These are phyloP conservation scores for Babesia bigemina DNA, from an alignment of 169 alveolate genomes.

Conservation along the genomic window DNA sequence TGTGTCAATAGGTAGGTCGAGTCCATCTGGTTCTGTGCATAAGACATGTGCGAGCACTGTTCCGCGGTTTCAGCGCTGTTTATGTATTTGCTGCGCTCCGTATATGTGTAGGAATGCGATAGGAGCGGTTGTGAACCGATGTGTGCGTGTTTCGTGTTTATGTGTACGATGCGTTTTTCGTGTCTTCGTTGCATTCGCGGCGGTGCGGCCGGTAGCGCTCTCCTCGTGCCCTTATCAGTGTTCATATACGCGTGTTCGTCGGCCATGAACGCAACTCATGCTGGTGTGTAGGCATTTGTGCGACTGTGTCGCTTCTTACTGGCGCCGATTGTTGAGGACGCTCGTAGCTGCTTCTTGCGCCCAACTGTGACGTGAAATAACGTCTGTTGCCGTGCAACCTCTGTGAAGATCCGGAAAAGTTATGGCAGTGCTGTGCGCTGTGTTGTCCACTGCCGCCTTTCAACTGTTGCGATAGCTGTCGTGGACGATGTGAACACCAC, in stretches of 20 bases:
- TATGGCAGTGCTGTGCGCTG: background rate
- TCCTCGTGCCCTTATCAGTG: too few relatives aligned
- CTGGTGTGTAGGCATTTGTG: background rate
- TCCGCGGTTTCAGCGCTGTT: background rate
- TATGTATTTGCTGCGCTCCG: background rate
- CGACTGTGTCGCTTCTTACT: background rate
- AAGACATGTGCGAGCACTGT: background rate
- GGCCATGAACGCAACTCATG: background rate
- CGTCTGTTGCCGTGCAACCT: conserved; percentile 22
- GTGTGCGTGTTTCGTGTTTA: background rate
- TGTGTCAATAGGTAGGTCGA: background rate
- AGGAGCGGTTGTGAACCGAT: background rate
- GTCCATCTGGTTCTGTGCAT: background rate
- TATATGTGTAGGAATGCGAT: background rate
- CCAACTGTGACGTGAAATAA: too few relatives aligned
- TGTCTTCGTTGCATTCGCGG: too few relatives aligned
- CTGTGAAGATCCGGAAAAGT: background rate
- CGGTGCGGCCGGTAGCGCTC: too few relatives aligned
- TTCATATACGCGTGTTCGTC: background rate
- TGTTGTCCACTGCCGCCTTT: background rate
- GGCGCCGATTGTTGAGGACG: background rate
- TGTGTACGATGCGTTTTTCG: background rate
- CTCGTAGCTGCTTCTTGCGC: background rate
- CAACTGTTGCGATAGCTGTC: background rate
- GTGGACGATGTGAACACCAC: background rate